Base-by-base conservation (phyloP, 371 early-diverging fungal species). In the Mucor irregularis region DNA sequence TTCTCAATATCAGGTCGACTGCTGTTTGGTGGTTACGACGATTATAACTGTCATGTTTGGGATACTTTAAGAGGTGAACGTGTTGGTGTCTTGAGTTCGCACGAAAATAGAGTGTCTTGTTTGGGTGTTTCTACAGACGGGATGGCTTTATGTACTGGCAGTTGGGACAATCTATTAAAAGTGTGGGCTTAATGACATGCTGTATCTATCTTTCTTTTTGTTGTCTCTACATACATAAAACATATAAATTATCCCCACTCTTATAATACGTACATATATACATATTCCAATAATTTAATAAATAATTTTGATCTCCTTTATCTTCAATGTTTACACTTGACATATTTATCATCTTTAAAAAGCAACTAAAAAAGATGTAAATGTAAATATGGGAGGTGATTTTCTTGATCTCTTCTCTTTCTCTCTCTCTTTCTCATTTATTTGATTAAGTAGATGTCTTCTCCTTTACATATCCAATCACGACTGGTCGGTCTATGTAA, bases 1-100 rank as follows among this genome's bases (percentile, higher is more conserved):
- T 98, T 98, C 70, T 95, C 96, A 30, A 80, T 90, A 45, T 95
- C 95, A 5, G 98, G 98, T 4, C 89, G 98, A 42, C 73, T 97
- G 26, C 68, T 98, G 49, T 98, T 98, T 81, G 95, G 97, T 19
- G 98, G 97, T 33, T 97, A 97, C 64, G 98, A 98, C 65, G 97
- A 98, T 73, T 96, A 90, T 66, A 97, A 94, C 73, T 92, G 94
- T 83, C 95, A 96, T 61, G 97, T 96, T 4, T 98, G 98, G 98
- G 98, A 98, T 72, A 94, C 95, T 13, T 82, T 98, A 45, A 93
- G 93, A 71, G 94, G 93, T 43, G 92, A 96, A 46, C 84, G 96
- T 51, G 95, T 96, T 21, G 96, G 97, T 40, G 92, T 95, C 1
- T 71, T 98, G 58, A 86, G 93, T 37, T 90, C 90, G n/a, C 98